These are phyloP conservation scores for Reticulascus tulasneorum DNA, from an alignment of 2,329 filamentous ascomycete genomes.

Conservation along the genomic window DNA sequence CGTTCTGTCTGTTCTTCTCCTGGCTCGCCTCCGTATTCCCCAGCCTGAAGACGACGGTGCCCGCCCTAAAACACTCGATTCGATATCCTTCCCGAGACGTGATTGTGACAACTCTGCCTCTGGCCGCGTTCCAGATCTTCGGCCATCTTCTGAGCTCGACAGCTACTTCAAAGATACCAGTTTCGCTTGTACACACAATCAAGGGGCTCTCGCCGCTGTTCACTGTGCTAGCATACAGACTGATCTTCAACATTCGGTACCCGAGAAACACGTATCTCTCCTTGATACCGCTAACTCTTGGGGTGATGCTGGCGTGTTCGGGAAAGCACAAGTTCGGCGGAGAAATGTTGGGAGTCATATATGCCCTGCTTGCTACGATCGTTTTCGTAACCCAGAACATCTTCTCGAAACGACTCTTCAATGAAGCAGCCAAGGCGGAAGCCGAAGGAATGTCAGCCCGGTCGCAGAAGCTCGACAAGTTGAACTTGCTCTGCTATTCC, in stretches of 20 bases:
- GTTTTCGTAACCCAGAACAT: slow-evolving; percentile 99
- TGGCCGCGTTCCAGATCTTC: slow-evolving; percentile 88
- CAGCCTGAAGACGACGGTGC: slow-evolving; percentile 63
- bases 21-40: slow-evolving; percentile 73
- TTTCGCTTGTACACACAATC: slow-evolving; percentile 96
- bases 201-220: slow-evolving; percentile 95
- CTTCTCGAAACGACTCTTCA: slow-evolving; percentile 96
- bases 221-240: slow-evolving; percentile 87
- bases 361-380: slow-evolving; percentile 83
- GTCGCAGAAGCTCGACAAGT: slow-evolving; percentile 84
- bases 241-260: slow-evolving; percentile 86
- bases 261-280: slow-evolving; percentile 83
- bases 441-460: slow-evolving; percentile 60
- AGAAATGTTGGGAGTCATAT: slow-evolving; percentile 84
- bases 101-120: slow-evolving; percentile 80
- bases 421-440: slow-evolving; percentile 83
- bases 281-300: slow-evolving; percentile 82
- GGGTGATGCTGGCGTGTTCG: slow-evolving; percentile 95
- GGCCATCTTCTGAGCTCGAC: slow-evolving; percentile 93
- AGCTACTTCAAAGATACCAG: slow-evolving; percentile 89
- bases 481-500: slow-evolving; percentile 96
- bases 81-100: slow-evolving; percentile 76
- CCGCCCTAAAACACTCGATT: slow-evolving; percentile 80
- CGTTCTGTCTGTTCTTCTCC: slow-evolving; percentile 78
- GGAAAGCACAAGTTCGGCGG: slow-evolving; percentile 72